phyloP scores from a whole-genome alignment of 495 filamentous ascomycete genomes.

The Wilcoxina mikolae region DNA sequence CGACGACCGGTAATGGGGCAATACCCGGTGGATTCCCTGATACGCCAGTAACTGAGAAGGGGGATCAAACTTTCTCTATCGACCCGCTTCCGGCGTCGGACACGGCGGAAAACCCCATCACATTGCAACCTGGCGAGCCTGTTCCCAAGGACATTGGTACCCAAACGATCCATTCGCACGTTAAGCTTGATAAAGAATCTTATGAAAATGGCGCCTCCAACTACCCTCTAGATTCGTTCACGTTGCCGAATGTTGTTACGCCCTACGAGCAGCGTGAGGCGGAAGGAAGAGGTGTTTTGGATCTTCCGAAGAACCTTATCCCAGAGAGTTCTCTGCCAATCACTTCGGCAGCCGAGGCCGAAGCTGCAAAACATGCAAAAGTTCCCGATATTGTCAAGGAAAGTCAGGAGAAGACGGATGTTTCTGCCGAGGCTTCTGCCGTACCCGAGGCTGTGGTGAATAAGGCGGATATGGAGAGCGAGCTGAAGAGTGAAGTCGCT shows the following conservation, averaged over 20 bases:
- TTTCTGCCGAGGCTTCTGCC: conserved; percentile 45
- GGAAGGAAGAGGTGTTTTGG: conserved; percentile 40
- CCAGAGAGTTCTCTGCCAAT: conserved; percentile 79
- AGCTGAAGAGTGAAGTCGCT: conserved; percentile 41
- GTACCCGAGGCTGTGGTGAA: conserved; percentile 42
- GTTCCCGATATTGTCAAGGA: conserved; percentile 55
- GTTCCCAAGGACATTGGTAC: conserved; percentile 46
- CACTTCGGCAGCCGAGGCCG: conserved; percentile 27
- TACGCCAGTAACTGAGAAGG: conserved; percentile 30
- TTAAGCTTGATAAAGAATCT: conserved; percentile 64
- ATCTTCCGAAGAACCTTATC: conserved; percentile 56
- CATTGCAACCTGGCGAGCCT: conserved; percentile 62
- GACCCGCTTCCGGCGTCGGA: conserved; percentile 65
- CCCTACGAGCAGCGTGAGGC: conserved; percentile 33
- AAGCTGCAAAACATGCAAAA: conserved; percentile 19
- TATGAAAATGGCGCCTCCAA: conserved; percentile 60
- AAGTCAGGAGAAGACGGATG: conserved; percentile 46
- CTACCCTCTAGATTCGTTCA: conserved; percentile 33
- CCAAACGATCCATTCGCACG: conserved; percentile 43
- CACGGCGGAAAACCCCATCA: conserved; percentile 65
- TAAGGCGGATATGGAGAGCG: conserved; percentile 44
- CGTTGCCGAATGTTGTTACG: conserved; percentile 36
- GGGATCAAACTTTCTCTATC: conserved; percentile 39
- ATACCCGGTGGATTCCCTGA: conserved; percentile 68
- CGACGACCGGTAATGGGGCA: conserved; percentile 28